Evolutionary conservation across 805 yeast genomes (phyloP).

Genomic region (Ogataea parapolymorpha): DNA sequence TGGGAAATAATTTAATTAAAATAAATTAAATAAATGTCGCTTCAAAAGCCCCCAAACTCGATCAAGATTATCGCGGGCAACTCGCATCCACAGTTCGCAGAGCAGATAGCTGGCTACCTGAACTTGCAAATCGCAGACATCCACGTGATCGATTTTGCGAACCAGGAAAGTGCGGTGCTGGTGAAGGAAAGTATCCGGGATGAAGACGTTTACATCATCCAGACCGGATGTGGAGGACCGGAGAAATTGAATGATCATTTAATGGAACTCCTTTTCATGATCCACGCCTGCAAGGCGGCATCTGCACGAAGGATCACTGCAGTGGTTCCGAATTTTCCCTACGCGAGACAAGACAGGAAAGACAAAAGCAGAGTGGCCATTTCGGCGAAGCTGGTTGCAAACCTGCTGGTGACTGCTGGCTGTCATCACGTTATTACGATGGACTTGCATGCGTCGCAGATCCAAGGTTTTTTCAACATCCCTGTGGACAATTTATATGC

Average conservation of each 20-base stretch:
- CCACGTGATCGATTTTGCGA: constrained; percentile 80
- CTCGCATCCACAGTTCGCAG: constrained; percentile 84
- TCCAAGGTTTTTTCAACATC: constrained; percentile 92
- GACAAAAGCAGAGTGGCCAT: constrained; percentile 96
- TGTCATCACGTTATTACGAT: constrained; percentile 93
- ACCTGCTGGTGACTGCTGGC: constrained; percentile 88
- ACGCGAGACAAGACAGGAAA: constrained; percentile 96
- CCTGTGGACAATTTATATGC: constrained; percentile 97
- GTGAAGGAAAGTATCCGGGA: constrained; percentile 88
- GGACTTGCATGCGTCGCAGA: constrained; percentile 97
- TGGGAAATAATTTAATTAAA: not conserved
- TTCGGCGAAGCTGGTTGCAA: constrained; percentile 91
- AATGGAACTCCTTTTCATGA: constrained; percentile 84
- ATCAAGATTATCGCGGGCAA: constrained; percentile 57
- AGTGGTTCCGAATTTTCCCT: constrained; percentile 92
- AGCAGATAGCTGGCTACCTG: constrained; percentile 60
- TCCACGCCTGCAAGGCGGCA: constrained; percentile 94
- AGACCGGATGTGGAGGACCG: constrained; percentile 84
- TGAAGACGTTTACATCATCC: constrained; percentile 82
- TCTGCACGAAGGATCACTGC: constrained; percentile 93
- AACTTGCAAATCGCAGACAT: constrained; percentile 70
- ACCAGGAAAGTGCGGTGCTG: constrained; percentile 83
- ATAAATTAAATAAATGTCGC: constrained; percentile 26
- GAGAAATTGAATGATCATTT: constrained; percentile 73
- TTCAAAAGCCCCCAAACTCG: constrained; percentile 37